Evolutionary conservation across 805 yeast species (phyloP).

Genomic region (Cyberlindnera mrakii): DNA sequence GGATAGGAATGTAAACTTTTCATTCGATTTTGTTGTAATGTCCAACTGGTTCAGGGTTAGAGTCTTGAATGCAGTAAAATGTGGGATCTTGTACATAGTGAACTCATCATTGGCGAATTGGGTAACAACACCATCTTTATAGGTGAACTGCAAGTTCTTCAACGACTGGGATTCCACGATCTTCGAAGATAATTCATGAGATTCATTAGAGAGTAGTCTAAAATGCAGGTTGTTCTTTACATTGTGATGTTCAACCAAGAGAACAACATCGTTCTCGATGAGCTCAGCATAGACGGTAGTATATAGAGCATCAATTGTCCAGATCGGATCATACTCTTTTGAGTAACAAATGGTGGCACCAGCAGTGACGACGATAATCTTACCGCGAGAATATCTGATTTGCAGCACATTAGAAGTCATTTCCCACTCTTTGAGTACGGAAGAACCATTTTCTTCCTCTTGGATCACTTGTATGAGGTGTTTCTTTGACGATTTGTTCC

Average conservation of each 20-base stretch:
- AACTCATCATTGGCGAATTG: slow-evolving; percentile 15
- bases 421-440: slow-evolving; percentile 14
- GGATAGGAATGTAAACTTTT: slow-evolving; percentile 15
- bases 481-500: slow-evolving; percentile 15
- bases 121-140: slow-evolving; percentile 16
- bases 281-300: slow-evolving; percentile 9
- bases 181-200: slow-evolving; percentile 21
- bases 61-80: slow-evolving; percentile 16
- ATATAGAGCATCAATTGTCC: slow-evolving; percentile 16
- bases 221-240: slow-evolving; percentile 17
- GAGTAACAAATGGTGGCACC: slow-evolving; percentile 3
- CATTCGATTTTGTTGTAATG: background rate
- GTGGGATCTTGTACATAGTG: slow-evolving; percentile 18
- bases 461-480: slow-evolving; percentile 15
- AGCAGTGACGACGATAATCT: slow-evolving; percentile 11
- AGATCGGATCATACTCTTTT: slow-evolving; percentile 4
- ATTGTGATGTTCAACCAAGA: slow-evolving; percentile 10
- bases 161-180: slow-evolving; percentile 16
- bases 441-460: slow-evolving; percentile 19
- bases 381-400: slow-evolving; percentile 1
- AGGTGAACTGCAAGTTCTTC: slow-evolving; percentile 10
- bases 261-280: slow-evolving; percentile 14
- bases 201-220: slow-evolving; percentile 13
- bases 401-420: slow-evolving; percentile 8
- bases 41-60: slow-evolving; percentile 3